Base-by-base conservation (phyloP, 768 basidiomycete species). In the Termitomyces sp. region DNA sequence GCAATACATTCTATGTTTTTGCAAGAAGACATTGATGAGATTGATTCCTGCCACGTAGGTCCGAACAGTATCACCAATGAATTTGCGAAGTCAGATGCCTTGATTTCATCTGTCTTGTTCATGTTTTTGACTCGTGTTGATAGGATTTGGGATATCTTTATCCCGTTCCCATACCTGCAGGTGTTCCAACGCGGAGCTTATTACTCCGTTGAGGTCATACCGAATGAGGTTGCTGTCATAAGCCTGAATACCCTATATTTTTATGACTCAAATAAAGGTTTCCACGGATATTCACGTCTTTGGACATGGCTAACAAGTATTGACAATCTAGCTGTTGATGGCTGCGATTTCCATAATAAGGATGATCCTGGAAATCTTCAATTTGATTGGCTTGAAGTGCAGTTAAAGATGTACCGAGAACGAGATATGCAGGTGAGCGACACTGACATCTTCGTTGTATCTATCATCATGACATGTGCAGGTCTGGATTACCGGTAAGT, bases 181-280 rank as follows among this genome's bases (percentile, higher is more conserved):
- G 85, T 90, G 22, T 94, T 96, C 70, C 86, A 88, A 60, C 80
- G 90, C 34, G 93, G 94, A n/a, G 91, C 86, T 20, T 95, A 95
- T 72, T 95, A 78, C 65, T 79, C 88, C 3, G 76, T 81, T 37
- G 92, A 94, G 64, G 87, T 95, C 42, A 83, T 95, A 31, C 87
- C 90, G 0, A 78, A 85, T 60, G 65, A 82, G 56, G 64, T 94
- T 39, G 91, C 90, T 12, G 89, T 87, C 50, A 85, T 97, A 66
- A 88, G 87, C 62, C 75, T 95, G 52, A 97, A 94, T 70, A 94
- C 93, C 0, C 81, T 95, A 74, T 95, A 91, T 73, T 94, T 91
- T 74, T 95, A 89, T 70, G 89, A 92, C 68, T 85, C 88, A 15
- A 94, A 94, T 71, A 90, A 90, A 75, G 87, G 91, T 88, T 54